Base-by-base conservation (phyloP, 1,139 yeast genomes). In the Protomyces macrosporus region DNA sequence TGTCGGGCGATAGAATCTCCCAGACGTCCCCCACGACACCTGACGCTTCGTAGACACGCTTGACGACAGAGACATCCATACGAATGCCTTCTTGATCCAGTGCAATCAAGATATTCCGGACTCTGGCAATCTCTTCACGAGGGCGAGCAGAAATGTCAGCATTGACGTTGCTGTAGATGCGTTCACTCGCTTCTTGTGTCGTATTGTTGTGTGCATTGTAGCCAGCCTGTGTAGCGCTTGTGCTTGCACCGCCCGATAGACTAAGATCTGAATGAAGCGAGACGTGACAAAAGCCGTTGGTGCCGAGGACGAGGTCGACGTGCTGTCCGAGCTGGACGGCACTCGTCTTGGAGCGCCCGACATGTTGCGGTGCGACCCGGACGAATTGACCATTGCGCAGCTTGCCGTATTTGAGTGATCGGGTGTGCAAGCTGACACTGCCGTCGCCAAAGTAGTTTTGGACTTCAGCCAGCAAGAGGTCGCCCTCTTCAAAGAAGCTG, bases 151-250 rank as follows among this genome's bases (percentile, higher is more conserved):
- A 76, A 30, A 95, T 86, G 32, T 67, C 67, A 34, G 91, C 98
- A 72, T 95, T 95, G 66, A 83, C 82, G 74, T 95, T 98, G 63
- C 95, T 87, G 75, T 95, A 95, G 61, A 95, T 93, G 72, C 91
- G 96, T 91, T 95, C 86, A 1, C 97, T 88, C 55, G 96, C 87
- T 72, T 90, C 96, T 72, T 93, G 97, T 73, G 95, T 98, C 58
- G 93, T 77, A 69, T 95, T 80, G 5, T 97, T 90, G 64, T 93
- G 88, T 83, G 78, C 3, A 82, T 88, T 50, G 39, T 61, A 60
- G 32, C 73, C 71, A 40, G 75, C 76, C 4, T 75, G 71, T 3
- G 70, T 68, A 6, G 42, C 56, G n/a, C 45, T 39, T 10, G 56
- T 34, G 12, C 39, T 35, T 7, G 40, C 16, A n/a, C 53, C 10